Percentiles rank a stretch among this genome's conserved stretches.
phyloP scores from a whole-genome alignment of 2,329 filamentous ascomycete genomes.

The Penicillium digitatum region DNA sequence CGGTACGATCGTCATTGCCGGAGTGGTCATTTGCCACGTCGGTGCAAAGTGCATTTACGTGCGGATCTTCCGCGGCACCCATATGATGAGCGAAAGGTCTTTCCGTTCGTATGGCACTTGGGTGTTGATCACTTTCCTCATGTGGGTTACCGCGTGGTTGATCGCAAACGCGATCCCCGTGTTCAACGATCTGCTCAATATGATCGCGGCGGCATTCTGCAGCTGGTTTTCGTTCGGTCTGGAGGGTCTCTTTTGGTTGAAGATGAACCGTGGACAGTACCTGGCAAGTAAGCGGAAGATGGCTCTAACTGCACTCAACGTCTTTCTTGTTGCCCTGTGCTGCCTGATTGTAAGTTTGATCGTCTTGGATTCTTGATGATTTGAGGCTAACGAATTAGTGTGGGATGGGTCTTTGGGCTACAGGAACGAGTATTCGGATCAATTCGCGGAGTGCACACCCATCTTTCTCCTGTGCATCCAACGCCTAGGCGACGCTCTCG shows the following conservation, averaged over 20 bases:
- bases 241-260: constrained; percentile 32
- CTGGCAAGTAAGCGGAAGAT: constrained; percentile 5
- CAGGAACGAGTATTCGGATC: constrained; percentile 9
- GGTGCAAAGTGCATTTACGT: constrained; percentile 63
- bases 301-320: background rate
- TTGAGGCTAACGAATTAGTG: constrained; percentile 13
- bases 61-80: constrained; percentile 57
- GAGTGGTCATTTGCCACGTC: constrained; percentile 65
- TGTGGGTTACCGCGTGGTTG: constrained; percentile 61
- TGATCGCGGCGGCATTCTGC: constrained; percentile 44
- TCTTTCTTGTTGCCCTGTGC: background rate
- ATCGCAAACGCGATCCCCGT: constrained; percentile 67
- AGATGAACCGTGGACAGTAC: constrained; percentile 33
- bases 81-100: constrained; percentile 50
- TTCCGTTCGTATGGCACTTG: constrained; percentile 53
- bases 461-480: background rate
- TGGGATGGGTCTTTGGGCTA: constrained; percentile 25
- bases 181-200: constrained; percentile 61
- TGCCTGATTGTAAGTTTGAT: background rate
- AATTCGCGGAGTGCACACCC: background rate
- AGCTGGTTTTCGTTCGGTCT: constrained; percentile 2
- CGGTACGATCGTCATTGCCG: constrained; percentile 66
- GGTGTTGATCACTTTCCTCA: constrained; percentile 52
- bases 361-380: too few species aligned
- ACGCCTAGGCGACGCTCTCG: background rate